Evolutionary conservation across 1,284 basidiomycete genomes (phyloP).

Genomic region (Sporisorium exsertum): DNA sequence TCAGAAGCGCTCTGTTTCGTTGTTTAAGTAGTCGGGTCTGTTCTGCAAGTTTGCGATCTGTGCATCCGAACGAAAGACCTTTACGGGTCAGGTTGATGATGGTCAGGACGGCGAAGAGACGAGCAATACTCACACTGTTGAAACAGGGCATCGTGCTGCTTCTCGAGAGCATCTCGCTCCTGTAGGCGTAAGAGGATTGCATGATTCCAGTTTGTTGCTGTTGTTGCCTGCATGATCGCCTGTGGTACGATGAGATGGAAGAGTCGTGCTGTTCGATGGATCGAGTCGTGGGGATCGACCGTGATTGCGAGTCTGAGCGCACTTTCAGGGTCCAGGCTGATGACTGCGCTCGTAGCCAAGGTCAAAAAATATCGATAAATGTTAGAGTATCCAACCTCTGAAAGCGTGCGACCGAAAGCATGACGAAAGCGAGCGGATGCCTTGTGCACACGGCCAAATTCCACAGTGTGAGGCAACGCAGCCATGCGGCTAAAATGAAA

Average conservation of each 20-base stretch:
- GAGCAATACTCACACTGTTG: slow-evolving; percentile 44
- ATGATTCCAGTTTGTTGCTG: slow-evolving; percentile 52
- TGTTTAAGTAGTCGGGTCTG: slow-evolving; percentile 50
- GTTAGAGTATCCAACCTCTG: not conserved
- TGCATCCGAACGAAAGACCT: no score
- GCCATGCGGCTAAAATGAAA: not conserved
- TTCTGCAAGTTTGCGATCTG: slow-evolving; percentile 51
- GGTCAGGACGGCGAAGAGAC: not conserved
- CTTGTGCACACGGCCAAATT: not conserved
- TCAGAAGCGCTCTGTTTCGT: slow-evolving; percentile 49
- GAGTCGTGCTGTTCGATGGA: slow-evolving; percentile 5
- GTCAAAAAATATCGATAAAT: not conserved
- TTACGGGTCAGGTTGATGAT: not conserved
- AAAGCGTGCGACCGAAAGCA: not conserved
- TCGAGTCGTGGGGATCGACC: not conserved
- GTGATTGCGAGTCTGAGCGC: not conserved
- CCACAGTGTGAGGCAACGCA: not conserved
- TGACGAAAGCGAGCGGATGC: not conserved
- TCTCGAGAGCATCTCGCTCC: slow-evolving; percentile 56
- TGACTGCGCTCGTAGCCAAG: not conserved
- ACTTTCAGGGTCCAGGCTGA: not conserved
- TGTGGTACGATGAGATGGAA: no score
- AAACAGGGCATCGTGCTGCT: slow-evolving; percentile 52
- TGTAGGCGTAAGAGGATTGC: slow-evolving; percentile 53
- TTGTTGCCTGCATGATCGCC: slow-evolving; percentile 14